A percentile compares a stretch with the other conserved stretches of the same genome.
phyloP scores from a whole-genome alignment of 2,329 filamentous ascomycete genomes.

The Akanthomyces dipterigenus region DNA sequence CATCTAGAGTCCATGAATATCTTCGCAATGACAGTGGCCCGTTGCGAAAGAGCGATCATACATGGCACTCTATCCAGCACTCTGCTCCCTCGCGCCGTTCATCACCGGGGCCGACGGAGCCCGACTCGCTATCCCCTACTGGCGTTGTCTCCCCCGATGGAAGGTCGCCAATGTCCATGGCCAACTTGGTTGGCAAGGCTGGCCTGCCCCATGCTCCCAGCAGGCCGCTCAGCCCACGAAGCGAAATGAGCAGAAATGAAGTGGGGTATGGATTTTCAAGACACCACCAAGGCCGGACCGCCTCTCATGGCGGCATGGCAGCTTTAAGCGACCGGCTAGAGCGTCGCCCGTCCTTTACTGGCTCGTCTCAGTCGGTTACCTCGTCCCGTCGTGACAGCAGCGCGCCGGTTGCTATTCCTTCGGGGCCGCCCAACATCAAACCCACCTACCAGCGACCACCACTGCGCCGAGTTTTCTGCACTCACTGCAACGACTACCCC shows the following conservation, averaged over 20 bases:
- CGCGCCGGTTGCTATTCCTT: constrained; percentile 6
- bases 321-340: background rate
- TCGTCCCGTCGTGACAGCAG: constrained; percentile 7
- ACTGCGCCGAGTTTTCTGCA: constrained; percentile 68
- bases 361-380: constrained; percentile 1
- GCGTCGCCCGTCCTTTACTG: background rate
- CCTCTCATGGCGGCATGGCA: background rate
- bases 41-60: background rate
- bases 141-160: constrained; percentile 1
- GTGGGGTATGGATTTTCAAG: background rate
- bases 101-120: constrained; percentile 4
- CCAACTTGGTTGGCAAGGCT: background rate
- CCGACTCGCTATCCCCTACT: background rate
- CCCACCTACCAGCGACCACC: constrained; percentile 47
- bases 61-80: background rate
- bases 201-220: background rate
- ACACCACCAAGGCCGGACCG: background rate
- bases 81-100: background rate
- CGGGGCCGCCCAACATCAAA: constrained; percentile 17
- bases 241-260: background rate
- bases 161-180: constrained; percentile 7
- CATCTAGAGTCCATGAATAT: background rate
- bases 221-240: background rate
- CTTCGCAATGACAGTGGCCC: background rate
- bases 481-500: constrained; percentile 71